These are phyloP conservation scores for Podila minutissima DNA, from an alignment of 192 early-diverging fungal genomes.

Conservation along the genomic window DNA sequence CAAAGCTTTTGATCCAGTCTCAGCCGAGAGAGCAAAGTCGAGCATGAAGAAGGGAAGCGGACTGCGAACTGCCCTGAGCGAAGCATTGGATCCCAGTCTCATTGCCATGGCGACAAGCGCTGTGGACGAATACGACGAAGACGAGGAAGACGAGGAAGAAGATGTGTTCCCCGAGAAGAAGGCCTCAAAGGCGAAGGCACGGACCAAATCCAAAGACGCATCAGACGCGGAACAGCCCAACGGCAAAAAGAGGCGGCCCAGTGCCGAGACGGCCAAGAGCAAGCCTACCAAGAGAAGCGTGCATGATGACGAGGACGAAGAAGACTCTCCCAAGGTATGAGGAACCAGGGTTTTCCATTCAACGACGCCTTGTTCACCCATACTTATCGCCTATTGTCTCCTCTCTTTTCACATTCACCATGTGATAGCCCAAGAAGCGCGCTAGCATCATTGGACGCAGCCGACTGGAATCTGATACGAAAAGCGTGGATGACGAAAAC, in stretches of 20 bases:
- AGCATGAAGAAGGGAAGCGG: slow-evolving; percentile 25
- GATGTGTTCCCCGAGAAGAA: slow-evolving; percentile 14
- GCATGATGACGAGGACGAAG: slow-evolving; percentile 38
- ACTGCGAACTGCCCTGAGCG: slow-evolving; percentile 26
- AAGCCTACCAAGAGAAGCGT: slow-evolving; percentile 33
- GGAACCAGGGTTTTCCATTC: background rate
- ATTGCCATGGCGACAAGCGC: slow-evolving; percentile 6
- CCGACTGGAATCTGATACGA: slow-evolving; percentile 28
- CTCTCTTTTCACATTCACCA: background rate
- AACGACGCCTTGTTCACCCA: too few relatives aligned
- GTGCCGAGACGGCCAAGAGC: slow-evolving; percentile 20
- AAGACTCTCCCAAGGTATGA: slow-evolving; percentile 36
- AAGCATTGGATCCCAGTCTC: slow-evolving; percentile 39
- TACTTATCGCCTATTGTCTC: background rate
- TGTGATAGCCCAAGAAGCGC: slow-evolving; percentile 29
- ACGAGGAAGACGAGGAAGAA: slow-evolving; percentile 35
- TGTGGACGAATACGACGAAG: slow-evolving; percentile 6
- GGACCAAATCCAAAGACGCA: slow-evolving; percentile 3
- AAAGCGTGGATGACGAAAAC: slow-evolving; percentile 34
- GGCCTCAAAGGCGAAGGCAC: slow-evolving; percentile 25
- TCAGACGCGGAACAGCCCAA: slow-evolving; percentile 20
- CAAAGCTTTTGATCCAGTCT: slow-evolving; percentile 44
- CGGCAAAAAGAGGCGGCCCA: slow-evolving; percentile 32
- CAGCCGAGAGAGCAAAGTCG: slow-evolving; percentile 37
- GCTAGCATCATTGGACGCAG: slow-evolving; percentile 11